Base-by-base conservation (phyloP, 768 basidiomycete species). In the Kwoniella bestiolae region DNA sequence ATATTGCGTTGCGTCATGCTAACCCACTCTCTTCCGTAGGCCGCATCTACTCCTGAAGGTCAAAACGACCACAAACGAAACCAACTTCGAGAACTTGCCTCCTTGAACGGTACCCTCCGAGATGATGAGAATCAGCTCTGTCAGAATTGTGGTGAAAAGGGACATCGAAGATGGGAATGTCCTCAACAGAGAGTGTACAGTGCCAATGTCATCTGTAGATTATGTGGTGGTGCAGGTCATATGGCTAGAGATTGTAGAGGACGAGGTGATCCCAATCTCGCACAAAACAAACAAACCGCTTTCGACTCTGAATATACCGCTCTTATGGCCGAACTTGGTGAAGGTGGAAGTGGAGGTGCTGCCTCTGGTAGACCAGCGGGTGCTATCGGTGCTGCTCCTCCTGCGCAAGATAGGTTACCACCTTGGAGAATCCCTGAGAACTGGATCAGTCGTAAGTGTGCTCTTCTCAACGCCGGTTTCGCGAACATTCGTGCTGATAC, bases 41-140 rank as follows among this genome's bases (percentile, higher is more conserved):
- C 96, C 65, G 96, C 96, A 12, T 98, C 95, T 14, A 96, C 94
- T 6, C 96, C 96, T 5, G 96, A 99, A 84, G 96, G 94, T 31
- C 94, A 99, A 83, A 99, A 99, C 80, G 95, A 96, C 76, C 96
- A 99, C 84, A 99, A 99, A 82, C 91, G 95, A 58, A 97, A 95
- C 78, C 96, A 99, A 83, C 88, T 99, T 49, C 91, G 96, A 74
- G 96, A 99, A 80, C 86, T 99, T 50, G 96, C 96, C 18, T 94
- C 94, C 21, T 84, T 99, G 62, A 99, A 99, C 79, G 96, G 96
- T 83, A 99, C 96, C 49, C 89, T 99, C 61, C 94, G 96, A 74
- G 96, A 99, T 78, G 96, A 99, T 80, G 96, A 99, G 84, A 98
- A 98, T 79, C 96, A 99, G 83, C 89, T 97, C 67, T 99, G 96